These are phyloP conservation scores for Lecanicillium sp. DNA, from an alignment of 2,329 filamentous ascomycete genomes.

Conservation along the genomic window DNA sequence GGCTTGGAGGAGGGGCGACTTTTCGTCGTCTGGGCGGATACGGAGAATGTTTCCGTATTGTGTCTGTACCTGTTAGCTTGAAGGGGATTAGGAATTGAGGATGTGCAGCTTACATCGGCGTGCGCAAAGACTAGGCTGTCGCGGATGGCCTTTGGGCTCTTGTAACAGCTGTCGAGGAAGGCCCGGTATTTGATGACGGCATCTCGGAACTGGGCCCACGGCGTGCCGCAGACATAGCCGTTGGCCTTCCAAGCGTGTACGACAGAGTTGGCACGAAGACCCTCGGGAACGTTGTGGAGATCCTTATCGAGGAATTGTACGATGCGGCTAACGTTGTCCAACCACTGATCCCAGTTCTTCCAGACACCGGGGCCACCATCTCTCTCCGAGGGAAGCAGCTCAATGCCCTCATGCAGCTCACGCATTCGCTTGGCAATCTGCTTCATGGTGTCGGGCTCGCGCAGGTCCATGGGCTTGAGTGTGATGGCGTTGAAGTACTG, in stretches of 20 bases:
- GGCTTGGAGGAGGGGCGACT: constrained; percentile 81
- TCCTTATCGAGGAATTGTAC: constrained; percentile 53
- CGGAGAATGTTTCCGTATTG: constrained; percentile 98
- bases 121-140: constrained; percentile 88
- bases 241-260: constrained; percentile 55
- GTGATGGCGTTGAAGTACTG: constrained; percentile 84
- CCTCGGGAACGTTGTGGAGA: constrained; percentile 38
- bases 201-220: constrained; percentile 72
- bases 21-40: constrained; percentile 57
- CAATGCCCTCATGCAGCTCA: constrained; percentile 89
- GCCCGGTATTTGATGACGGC: constrained; percentile 71
- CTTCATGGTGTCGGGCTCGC: constrained; percentile 74
- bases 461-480: constrained; percentile 69
- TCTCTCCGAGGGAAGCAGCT: constrained; percentile 72
- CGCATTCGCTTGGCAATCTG: constrained; percentile 98
- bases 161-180: constrained; percentile 68
- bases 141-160: constrained; percentile 59
- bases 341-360: constrained; percentile 93
- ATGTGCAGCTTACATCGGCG: constrained; percentile 67
- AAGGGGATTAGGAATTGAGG: neutral
- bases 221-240: constrained; percentile 75
- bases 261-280: constrained; percentile 21
- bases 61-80: constrained; percentile 50
- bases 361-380: constrained; percentile 77
- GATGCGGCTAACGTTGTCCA: constrained; percentile 57